phyloP scores from a whole-genome alignment of 2,329 filamentous ascomycete genomes.

The Fusarium sp. region DNA sequence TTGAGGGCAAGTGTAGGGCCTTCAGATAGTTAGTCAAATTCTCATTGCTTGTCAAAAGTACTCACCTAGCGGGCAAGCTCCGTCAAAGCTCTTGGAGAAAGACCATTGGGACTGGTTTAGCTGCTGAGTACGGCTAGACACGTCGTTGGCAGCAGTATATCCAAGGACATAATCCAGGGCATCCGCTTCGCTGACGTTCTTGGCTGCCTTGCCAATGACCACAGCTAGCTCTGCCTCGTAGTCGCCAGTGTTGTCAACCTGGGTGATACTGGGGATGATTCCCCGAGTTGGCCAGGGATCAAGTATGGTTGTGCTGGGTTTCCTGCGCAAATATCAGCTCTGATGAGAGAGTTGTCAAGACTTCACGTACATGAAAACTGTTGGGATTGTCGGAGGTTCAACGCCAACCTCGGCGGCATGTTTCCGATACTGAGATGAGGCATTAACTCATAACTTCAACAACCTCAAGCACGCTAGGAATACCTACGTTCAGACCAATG shows the following conservation, averaged over 20 bases:
- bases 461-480: background rate
- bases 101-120: conserved; percentile 46
- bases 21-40: conserved; percentile 13
- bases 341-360: too few relatives aligned
- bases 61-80: conserved; percentile 61
- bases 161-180: conserved; percentile 72
- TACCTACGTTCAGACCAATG: conserved; percentile 66
- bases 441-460: background rate
- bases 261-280: conserved; percentile 61
- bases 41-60: background rate
- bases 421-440: conserved; percentile 47
- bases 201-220: conserved; percentile 62
- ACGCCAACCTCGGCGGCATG: conserved; percentile 63
- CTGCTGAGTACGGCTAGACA: conserved; percentile 57
- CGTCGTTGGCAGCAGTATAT: conserved; percentile 73
- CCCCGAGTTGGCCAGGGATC: conserved; percentile 66
- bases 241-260: conserved; percentile 66
- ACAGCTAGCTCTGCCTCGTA: conserved; percentile 71
- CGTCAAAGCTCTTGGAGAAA: conserved; percentile 71
- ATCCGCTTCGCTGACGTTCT: conserved; percentile 67
- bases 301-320: conserved; percentile 65
- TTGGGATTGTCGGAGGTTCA: conserved; percentile 64
- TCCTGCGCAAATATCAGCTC: conserved; percentile 45
- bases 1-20: conserved; percentile 76
- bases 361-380: conserved; percentile 63